Evolutionary conservation across 352 stramenopile genomes (phyloP), one percentile per base, ranked within the genome.

Genomic region (Phytopythium sindhum): DNA sequence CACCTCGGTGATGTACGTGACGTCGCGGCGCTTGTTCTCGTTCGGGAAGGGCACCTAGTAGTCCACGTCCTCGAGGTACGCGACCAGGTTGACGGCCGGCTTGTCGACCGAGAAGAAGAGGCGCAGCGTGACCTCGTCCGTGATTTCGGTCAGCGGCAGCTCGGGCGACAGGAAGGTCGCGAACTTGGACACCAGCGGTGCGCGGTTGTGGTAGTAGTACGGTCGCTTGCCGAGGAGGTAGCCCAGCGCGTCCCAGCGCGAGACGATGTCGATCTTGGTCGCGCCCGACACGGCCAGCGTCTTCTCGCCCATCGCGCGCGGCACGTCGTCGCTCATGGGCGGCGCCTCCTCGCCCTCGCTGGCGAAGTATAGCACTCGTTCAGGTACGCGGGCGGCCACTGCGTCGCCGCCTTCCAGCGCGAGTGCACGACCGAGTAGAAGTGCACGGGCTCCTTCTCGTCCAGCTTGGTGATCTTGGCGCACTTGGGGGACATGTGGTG

Each of bases 1-100:
- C 21, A 80, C 81, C 58, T 94, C 86, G 0, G 86, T 92, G 33
- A 94, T 83, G 72, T 94, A 94, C 65, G 86, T 94, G 56, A 89
- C 67, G 23, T 83, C 86, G 17, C 72, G 74, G 50, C 86, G 86
- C 61, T 91, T 90, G 74, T 90, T 88, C 61, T 90, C 80, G 60
- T 94, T 91, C 70, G 77, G 73, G 73, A 94, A 92, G 11, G 77
- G 74, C 24, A 77, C 69, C 44, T 74, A 74, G 68, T 85, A 83
- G 73, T 94, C 84, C 33, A 90, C 78, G 56, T 94, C 86, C 70
- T 94, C 86, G 2, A 94, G 67, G 60, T 86, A 90, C 15, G 83
- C 86, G 19, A 90, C 75, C 17, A 94, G 72, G 64, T 86, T 90
- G 29, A 91, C 72, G 42, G 73, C 64, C 9, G 79, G 74, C 51